Evolutionary conservation across 2,329 filamentous ascomycete genomes (phyloP).

Genomic region (Aciculosporium take): DNA sequence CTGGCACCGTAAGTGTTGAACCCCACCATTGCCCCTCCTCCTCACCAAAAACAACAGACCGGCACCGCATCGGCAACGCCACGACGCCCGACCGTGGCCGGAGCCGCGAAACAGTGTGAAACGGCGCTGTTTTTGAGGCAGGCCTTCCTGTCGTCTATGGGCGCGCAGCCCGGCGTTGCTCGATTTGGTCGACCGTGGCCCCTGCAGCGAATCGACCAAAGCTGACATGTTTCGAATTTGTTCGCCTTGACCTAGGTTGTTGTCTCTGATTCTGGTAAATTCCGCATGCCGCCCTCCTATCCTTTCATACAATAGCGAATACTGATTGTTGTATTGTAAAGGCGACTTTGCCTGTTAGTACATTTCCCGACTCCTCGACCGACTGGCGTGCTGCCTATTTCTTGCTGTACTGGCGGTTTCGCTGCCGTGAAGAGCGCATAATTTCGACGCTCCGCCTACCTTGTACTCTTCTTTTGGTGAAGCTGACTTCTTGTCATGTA

Average conservation of each 20-base stretch:
- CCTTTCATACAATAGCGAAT: constrained; percentile 5
- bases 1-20: constrained; percentile 69
- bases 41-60: constrained; percentile 3
- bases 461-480: background rate
- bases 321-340: constrained; percentile 24
- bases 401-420: background rate
- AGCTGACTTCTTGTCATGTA: constrained; percentile 28
- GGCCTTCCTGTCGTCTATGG: no score
- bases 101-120: background rate
- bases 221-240: constrained; percentile 13
- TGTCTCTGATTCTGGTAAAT: constrained; percentile 88
- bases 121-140: background rate
- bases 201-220: constrained; percentile 2
- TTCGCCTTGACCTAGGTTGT: constrained; percentile 49
- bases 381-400: background rate
- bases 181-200: background rate
- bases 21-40: constrained; percentile 19
- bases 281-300: constrained; percentile 16
- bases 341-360: constrained; percentile 66
- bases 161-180: background rate
- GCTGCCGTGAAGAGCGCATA: background rate
- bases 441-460: no score
- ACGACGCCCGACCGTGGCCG: constrained; percentile 1
- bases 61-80: background rate
- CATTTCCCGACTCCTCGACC: constrained; percentile 2